Evolutionary conservation across 2,329 filamentous ascomycete genomes (phyloP), one percentile per base, ranked within the genome.

Genomic region (Trichocomaceae sp.): DNA sequence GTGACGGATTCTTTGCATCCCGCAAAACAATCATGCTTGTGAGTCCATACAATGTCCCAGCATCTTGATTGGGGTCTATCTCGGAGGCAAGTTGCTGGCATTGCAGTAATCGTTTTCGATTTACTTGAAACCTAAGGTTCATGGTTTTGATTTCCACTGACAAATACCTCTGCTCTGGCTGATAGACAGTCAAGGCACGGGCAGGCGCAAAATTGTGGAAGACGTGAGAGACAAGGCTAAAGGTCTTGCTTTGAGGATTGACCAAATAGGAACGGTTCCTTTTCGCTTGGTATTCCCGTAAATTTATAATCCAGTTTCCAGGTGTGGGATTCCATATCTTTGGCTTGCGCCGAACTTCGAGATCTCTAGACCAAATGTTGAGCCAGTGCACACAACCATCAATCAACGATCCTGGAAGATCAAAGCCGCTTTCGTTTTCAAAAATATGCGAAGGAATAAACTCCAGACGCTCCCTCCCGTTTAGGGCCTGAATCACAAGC

Each of bases 331-430:
- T 67, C 77, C 77, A 81, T 1, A 69, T 68, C n/a, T 63, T 57
- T 0, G 75, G 68, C 1, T 65, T 63, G 6, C 72, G 74, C 8
- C 83, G 72, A 20, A 85, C 77, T 45, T 86, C 79, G 0, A 87
- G 49, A 1, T 67, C 50, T 2, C 71, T 69, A 1, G 67, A 68
- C 1, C 57, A 47, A 0, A 83, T 12, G 42, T 86, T 71, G 3
- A 86, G 68, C 82, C 83, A 87, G 58, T 87, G 83, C 0, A 79
- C 70, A 49, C 79, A 85, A 6, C 75, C 67, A 0, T 78, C 64
- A 0, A 83, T 58, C 0, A 87, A 68, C 0, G 72, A 63, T 0
- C 59, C 59, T 0, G 84, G 84, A 0, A 86, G 65, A 58, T 84
- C 82, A 35, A 68, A 75, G 2, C 22, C 50, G 6, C 5, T 8